These are phyloP conservation scores for Macadamia tetraphylla DNA, from an alignment of 164 flowering plant species.

Conservation along the genomic window DNA sequence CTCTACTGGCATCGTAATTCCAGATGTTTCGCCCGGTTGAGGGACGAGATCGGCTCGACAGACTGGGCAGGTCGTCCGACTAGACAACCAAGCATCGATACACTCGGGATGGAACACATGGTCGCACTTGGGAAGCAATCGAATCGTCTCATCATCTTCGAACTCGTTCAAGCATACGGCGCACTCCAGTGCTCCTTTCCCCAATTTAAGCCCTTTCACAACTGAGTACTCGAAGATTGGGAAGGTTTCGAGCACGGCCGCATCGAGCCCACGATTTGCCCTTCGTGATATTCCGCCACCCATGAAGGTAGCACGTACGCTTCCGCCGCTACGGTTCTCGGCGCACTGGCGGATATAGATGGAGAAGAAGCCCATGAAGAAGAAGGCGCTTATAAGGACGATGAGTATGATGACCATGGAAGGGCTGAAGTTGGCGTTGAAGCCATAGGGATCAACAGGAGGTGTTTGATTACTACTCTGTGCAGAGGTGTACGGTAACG, in stretches of 20 bases:
- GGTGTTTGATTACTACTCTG: background rate
- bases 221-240: constrained; percentile 31
- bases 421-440: constrained; percentile 20
- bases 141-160: constrained; percentile 29
- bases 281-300: constrained; percentile 7
- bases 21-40: background rate
- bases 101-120: constrained; percentile 45
- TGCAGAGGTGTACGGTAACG: background rate
- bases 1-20: background rate
- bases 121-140: constrained; percentile 38
- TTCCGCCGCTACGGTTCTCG: constrained; percentile 2
- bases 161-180: constrained; percentile 41
- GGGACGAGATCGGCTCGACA: constrained; percentile 27
- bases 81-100: constrained; percentile 35
- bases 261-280: constrained; percentile 24
- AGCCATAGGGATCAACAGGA: background rate
- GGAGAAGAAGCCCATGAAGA: constrained; percentile 33
- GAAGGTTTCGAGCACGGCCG: constrained; percentile 19
- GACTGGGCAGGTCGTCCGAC: constrained; percentile 41
- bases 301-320: background rate
- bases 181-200: constrained; percentile 32
- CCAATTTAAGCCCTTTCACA: constrained; percentile 33
- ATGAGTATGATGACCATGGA: constrained; percentile 27
- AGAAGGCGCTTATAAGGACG: constrained; percentile 23
- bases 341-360: constrained; percentile 32